These are phyloP conservation scores for Asterochloris erici DNA, from an alignment of 139 green algal genomes.

Conservation along the genomic window DNA sequence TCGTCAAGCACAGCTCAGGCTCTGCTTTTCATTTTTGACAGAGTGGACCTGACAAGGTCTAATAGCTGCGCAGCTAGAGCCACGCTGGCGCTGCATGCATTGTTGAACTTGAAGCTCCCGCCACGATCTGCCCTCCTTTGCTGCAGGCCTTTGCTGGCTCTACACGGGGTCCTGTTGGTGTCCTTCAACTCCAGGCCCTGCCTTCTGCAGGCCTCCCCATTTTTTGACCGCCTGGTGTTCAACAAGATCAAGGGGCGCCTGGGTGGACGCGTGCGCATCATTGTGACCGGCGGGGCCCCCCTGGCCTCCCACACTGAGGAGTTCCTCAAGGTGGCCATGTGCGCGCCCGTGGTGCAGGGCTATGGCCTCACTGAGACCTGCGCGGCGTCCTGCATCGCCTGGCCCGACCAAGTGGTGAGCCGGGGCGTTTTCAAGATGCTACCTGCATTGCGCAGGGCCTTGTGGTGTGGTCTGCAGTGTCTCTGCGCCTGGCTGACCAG, in stretches of 20 bases:
- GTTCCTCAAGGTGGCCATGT: slow-evolving; percentile 60
- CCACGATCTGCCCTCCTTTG: too few relatives aligned
- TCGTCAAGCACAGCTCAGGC: too few relatives aligned
- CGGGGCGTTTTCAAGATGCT: background rate
- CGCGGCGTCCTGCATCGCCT: slow-evolving; percentile 71
- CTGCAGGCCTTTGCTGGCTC: too few relatives aligned
- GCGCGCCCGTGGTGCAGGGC: slow-evolving; percentile 62
- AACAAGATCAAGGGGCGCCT: slow-evolving; percentile 59
- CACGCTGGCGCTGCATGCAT: too few relatives aligned
- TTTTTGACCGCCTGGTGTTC: slow-evolving; percentile 77
- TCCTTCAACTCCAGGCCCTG: background rate
- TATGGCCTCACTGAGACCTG: slow-evolving; percentile 92
- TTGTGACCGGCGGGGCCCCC: slow-evolving; percentile 65
- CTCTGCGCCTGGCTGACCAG: background rate
- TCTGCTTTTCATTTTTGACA: too few relatives aligned
- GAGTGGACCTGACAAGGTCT: too few relatives aligned
- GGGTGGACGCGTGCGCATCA: slow-evolving; percentile 46
- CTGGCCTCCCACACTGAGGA: slow-evolving; percentile 60
- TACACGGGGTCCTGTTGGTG: too few relatives aligned
- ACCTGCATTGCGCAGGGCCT: background rate
- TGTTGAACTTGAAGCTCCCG: too few relatives aligned
- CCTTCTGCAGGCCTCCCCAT: slow-evolving; percentile 49
- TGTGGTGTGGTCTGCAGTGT: slow-evolving; percentile 32
- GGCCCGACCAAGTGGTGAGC: slow-evolving; percentile 41
- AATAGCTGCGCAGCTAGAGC: too few relatives aligned